Evolutionary conservation across 257 asterid genomes (phyloP).

Genomic region (Lycium barbarum): DNA sequence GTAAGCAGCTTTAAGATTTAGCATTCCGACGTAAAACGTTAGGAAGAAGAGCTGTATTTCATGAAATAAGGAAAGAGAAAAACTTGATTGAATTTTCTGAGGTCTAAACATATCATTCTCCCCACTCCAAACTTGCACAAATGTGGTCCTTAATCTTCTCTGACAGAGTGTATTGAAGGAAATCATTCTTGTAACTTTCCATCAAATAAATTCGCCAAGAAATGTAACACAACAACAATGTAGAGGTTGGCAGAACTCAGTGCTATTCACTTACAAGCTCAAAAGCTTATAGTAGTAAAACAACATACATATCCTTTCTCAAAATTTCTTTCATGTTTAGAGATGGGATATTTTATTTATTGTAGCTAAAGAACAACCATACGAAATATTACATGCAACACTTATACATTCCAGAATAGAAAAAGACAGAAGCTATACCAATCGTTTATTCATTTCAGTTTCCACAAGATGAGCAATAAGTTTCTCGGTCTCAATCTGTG

Average conservation of each 20-base stretch:
- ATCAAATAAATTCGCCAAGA: neutral
- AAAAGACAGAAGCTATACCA: slow-evolving; percentile 48
- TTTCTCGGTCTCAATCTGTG: slow-evolving; percentile 96
- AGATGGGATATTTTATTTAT: slow-evolving; percentile 1
- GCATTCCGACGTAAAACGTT: neutral
- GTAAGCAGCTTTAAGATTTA: slow-evolving; percentile 3
- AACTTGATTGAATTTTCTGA: neutral
- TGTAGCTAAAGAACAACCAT: neutral
- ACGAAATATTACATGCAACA: neutral
- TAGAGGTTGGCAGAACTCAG: slow-evolving; percentile 11
- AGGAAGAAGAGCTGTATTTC: slow-evolving; percentile 15
- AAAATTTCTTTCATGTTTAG: slow-evolving; percentile 15
- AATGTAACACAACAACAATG: slow-evolving; percentile 3
- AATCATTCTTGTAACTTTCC: neutral
- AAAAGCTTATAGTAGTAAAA: neutral
- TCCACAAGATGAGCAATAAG: slow-evolving; percentile 97
- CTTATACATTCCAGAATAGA: neutral
- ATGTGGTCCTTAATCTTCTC: neutral
- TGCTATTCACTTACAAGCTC: neutral
- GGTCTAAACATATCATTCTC: neutral
- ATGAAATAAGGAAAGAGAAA: neutral
- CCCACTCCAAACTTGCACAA: slow-evolving; percentile 13
- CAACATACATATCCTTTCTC: slow-evolving; percentile 3
- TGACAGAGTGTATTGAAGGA: neutral
- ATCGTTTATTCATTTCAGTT: slow-evolving; percentile 84